Conservation (phyloP, 768 basidiomycete genomes). For the Rubroboletus satanas region DNA sequence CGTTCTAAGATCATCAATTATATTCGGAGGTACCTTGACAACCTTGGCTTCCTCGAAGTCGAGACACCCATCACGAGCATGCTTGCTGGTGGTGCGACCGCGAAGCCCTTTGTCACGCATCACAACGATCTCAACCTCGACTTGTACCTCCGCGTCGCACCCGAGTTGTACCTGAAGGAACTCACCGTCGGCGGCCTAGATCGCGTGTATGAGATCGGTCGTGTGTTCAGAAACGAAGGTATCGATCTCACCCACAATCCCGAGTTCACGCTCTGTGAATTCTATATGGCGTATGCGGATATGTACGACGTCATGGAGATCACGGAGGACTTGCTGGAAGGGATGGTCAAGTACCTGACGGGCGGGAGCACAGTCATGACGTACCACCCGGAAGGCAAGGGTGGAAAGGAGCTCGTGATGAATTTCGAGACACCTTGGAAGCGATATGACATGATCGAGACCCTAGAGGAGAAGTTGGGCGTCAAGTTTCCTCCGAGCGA, state of each 20-base stretch:
- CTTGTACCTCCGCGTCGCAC: slow-evolving; percentile 94
- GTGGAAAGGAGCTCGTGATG: slow-evolving; percentile 66
- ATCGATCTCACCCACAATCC: slow-evolving; percentile 99
- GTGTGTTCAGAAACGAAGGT: slow-evolving; percentile 97
- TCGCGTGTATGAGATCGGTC: slow-evolving; percentile 96
- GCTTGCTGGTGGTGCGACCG: slow-evolving; percentile 95
- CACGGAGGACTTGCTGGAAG: slow-evolving; percentile 86
- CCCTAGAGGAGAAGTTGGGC: slow-evolving; percentile 88
- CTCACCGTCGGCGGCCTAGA: slow-evolving; percentile 96
- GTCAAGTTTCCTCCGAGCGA: slow-evolving; percentile 94
- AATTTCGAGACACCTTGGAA: slow-evolving; percentile 97
- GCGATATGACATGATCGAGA: slow-evolving; percentile 96
- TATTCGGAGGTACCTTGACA: slow-evolving; percentile 84
- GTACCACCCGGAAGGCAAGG: slow-evolving; percentile 95
- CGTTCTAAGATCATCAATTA: slow-evolving; percentile 91
- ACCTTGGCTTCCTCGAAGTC: slow-evolving; percentile 94
- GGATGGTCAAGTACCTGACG: slow-evolving; percentile 83
- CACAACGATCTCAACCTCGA: slow-evolving; percentile 98
- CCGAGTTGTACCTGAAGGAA: slow-evolving; percentile 97
- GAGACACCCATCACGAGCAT: slow-evolving; percentile 98
- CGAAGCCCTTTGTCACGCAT: slow-evolving; percentile 98
- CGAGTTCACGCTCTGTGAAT: slow-evolving; percentile 99
- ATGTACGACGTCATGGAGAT: slow-evolving; percentile 99
- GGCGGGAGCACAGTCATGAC: slow-evolving; percentile 73
- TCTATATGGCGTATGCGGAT: slow-evolving; percentile 99